These are phyloP conservation scores for Microsporum audouinii DNA, from an alignment of 2,329 filamentous ascomycete species.

Conservation along the genomic window DNA sequence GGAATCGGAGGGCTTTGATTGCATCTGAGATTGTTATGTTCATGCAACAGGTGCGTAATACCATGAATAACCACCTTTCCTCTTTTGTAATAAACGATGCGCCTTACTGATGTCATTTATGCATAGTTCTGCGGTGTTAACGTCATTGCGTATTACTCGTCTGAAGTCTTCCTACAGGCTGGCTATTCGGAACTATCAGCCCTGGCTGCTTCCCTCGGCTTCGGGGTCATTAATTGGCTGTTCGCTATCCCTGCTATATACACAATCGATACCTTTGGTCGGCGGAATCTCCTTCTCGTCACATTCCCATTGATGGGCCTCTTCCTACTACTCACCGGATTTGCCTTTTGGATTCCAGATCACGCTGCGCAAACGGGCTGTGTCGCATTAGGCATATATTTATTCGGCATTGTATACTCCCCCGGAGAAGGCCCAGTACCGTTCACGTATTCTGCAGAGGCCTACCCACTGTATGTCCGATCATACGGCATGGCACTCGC, in stretches of 20 bases:
- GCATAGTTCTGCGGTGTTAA: constrained; percentile 39
- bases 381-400: constrained; percentile 34
- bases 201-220: constrained; percentile 47
- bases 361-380: constrained; percentile 28
- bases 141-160: constrained; percentile 50
- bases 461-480: constrained; percentile 53
- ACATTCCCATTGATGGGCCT: constrained; percentile 55
- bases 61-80: not conserved
- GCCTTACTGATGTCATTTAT: not conserved
- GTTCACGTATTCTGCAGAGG: constrained; percentile 57
- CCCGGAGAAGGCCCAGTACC: constrained; percentile 54
- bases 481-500: constrained; percentile 51
- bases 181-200: constrained; percentile 41
- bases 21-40: constrained; percentile 56
- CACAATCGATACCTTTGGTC: constrained; percentile 58
- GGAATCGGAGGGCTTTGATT: constrained; percentile 50
- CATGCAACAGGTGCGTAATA: constrained; percentile 45
- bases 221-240: constrained; percentile 53
- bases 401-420: constrained; percentile 37
- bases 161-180: constrained; percentile 48
- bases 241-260: constrained; percentile 53
- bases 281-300: constrained; percentile 50
- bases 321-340: constrained; percentile 42
- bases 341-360: constrained; percentile 42
- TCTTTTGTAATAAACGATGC: not conserved